Base-by-base conservation (phyloP, 257 asterid genomes). In the Prunella vulgaris region DNA sequence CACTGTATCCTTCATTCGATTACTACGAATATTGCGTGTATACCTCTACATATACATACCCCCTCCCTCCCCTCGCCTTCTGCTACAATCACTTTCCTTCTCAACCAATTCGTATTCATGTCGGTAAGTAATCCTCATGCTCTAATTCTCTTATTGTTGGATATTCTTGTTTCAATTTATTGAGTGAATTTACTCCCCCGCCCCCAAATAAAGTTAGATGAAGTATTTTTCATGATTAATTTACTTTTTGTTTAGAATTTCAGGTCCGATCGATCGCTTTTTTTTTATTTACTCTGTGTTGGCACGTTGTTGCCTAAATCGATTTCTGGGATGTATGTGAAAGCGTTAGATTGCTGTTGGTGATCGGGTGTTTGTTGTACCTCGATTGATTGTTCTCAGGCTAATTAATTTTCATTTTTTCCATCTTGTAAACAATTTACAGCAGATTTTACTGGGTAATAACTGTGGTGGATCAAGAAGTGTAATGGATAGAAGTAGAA, bases 101-200 rank as follows among this genome's bases (percentile, higher is more conserved):
- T 21, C 15, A 54, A 54, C 5, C 3, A 22, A 20, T 24, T 22
- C 17, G 10, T 54, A 82, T 77, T 89, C 90, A 89, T 89, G 96
- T 85, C 92, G 89, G 96, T 87, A 87, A 74, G 94, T 71, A 51
- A 57, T 53, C 60, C 57, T 72, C 72, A 10, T 3, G 13, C 48
- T 52, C 35, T 46, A 53, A 5, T 30, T 6, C 35, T 33, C 3
- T n/a, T 67, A 30, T 59, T 78, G 20, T 28, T 69, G 57, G 14
- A 40, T 53, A 20, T 64, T 64, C 18, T 51, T 81, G 8, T n/a
- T 17, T 56, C 66, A 14, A 44, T 46, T 56, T 72, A 65, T 64
- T 60, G 33, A 54, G 57, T 75, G 59, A 67, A 25, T 73, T 51
- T 57, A 21, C n/a, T 33, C 3, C 5, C 4, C 18, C 5, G n/a